Evolutionary conservation across 2,329 filamentous ascomycete species (phyloP), one percentile per base, ranked within the genome.

Genomic region (Botrytis aclada): DNA sequence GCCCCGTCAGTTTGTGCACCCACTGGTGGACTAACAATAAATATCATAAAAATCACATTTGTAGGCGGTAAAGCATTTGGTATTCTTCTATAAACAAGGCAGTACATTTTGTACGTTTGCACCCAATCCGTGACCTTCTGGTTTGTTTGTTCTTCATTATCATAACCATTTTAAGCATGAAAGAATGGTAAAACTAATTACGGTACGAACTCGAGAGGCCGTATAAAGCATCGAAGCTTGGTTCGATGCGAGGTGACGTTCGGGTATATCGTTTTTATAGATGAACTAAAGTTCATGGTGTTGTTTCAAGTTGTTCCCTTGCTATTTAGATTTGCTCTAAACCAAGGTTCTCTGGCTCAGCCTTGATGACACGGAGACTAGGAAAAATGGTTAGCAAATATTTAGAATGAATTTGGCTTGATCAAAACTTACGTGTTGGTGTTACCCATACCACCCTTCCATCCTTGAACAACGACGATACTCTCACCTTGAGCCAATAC

Each of bases 401-500:
- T 41, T 22, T 8, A 3, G 16, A 10, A 41, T 18, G 41, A n/a
- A 32, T 10, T 29, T 25, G 5, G 22, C 34, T 34, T 56, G 39
- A 45, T 71, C 3, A 25, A 65, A 56, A 72, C 74, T 74, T 75
- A 73, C 73, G 93, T 96, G 87, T 96, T 97, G 82, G 93, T 97
- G 87, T 96, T 93, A 80, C 93, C 93, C 90, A 95, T 93, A 79
- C 93, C 93, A 80, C 93, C 93, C 86, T 93, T 92, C 93, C 93
- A 97, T 84, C 93, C 93, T 84, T 97, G 93, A 56, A 97, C 93
- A 78, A 94, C 93, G 75, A 96, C 89, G 72, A 96, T 89, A 45
- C 89, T 88, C 81, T 94, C 93, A 77, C 90, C 92, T 81, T 89
- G 85, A 81, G 85, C 87, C 75, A 97, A 85, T 66, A 95, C 88